Evolutionary conservation across 2,329 filamentous ascomycete genomes (phyloP).

Genomic region (Aplosporella prunicola): DNA sequence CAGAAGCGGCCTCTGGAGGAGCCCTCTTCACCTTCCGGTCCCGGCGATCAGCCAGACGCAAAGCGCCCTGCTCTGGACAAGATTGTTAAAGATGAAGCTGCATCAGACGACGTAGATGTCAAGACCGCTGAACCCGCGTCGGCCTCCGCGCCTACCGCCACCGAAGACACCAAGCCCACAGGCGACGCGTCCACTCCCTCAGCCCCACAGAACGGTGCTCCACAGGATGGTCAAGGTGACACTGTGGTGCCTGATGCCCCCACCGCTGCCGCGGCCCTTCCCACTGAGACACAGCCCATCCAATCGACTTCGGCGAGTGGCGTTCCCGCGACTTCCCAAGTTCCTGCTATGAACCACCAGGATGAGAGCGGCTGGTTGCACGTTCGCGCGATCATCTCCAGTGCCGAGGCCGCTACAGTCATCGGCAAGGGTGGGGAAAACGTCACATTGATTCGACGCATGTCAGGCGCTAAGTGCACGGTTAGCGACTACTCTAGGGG

Average conservation of each 20-base stretch:
- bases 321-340: slow-evolving; percentile 38
- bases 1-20: slow-evolving; percentile 96
- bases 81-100: slow-evolving; percentile 52
- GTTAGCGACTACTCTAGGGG: slow-evolving; percentile 97
- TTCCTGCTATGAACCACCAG: slow-evolving; percentile 43
- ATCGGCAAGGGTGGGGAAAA: slow-evolving; percentile 99
- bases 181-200: slow-evolving; percentile 32
- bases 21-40: slow-evolving; percentile 84
- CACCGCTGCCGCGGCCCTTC: slow-evolving; percentile 40
- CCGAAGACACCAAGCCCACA: background rate
- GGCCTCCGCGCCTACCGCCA: slow-evolving; percentile 5
- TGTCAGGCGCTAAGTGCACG: slow-evolving; percentile 96
- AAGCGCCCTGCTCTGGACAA: slow-evolving; percentile 96
- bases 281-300: slow-evolving; percentile 47
- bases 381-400: slow-evolving; percentile 92
- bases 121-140: slow-evolving; percentile 14
- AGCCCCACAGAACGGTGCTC: slow-evolving; percentile 31
- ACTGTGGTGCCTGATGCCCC: slow-evolving; percentile 58
- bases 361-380: slow-evolving; percentile 97
- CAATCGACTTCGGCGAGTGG: slow-evolving; percentile 47
- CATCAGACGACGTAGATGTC: slow-evolving; percentile 32
- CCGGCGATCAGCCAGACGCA: slow-evolving; percentile 88
- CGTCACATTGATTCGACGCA: slow-evolving; percentile 87
- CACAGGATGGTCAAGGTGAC: slow-evolving; percentile 55
- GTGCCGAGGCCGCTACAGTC: slow-evolving; percentile 91